Percentiles rank a stretch among this genome's conserved stretches.
phyloP scores from a whole-genome alignment of 805 yeast genomes.

The Nakazawaea molendinolei region DNA sequence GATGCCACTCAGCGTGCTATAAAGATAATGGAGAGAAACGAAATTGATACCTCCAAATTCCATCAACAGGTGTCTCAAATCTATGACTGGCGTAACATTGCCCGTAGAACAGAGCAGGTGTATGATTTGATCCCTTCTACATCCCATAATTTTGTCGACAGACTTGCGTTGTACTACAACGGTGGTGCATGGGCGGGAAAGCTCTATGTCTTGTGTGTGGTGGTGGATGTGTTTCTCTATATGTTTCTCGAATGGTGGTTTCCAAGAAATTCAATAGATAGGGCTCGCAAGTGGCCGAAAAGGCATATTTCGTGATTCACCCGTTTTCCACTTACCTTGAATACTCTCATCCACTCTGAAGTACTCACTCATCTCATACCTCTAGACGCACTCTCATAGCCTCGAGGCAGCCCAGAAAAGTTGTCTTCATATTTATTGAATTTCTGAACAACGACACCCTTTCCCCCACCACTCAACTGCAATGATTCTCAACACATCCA shows the following conservation, averaged over 20 bases:
- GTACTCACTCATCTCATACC: too few relatives aligned
- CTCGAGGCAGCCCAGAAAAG: too few relatives aligned
- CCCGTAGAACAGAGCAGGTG: constrained; percentile 76
- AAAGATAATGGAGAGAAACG: constrained; percentile 42
- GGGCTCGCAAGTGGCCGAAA: constrained; percentile 74
- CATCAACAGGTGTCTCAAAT: constrained; percentile 71
- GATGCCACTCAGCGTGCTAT: constrained; percentile 71
- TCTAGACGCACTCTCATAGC: too few relatives aligned
- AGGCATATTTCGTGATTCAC: neutral
- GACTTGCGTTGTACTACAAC: constrained; percentile 58
- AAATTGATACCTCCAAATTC: constrained; percentile 66
- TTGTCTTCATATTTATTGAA: too few relatives aligned
- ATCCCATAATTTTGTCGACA: constrained; percentile 40
- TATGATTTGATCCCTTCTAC: constrained; percentile 40
- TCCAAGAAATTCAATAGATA: constrained; percentile 68
- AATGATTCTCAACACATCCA: too few relatives aligned
- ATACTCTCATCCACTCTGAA: too few relatives aligned
- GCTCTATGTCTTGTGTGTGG: constrained; percentile 70
- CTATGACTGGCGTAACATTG: constrained; percentile 93
- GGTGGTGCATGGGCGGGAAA: constrained; percentile 85
- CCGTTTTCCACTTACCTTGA: too few relatives aligned
- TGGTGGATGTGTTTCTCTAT: constrained; percentile 69
- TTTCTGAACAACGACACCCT: too few relatives aligned
- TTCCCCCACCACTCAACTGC: too few relatives aligned
- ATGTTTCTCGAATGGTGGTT: constrained; percentile 59